phyloP scores from a whole-genome alignment of 805 yeast species.

The Candida patagonica region DNA sequence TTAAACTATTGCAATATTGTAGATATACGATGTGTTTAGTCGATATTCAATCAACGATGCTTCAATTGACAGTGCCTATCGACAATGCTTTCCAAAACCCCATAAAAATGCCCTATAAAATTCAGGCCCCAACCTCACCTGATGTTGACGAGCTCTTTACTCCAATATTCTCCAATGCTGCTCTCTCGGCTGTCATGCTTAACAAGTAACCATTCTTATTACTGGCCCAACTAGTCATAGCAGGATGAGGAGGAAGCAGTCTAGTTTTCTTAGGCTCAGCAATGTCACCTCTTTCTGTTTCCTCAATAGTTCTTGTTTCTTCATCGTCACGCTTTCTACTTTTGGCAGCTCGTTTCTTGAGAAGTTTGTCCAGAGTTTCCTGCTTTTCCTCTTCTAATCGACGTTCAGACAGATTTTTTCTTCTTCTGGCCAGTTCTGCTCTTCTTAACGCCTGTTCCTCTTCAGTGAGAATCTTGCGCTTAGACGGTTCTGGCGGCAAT shows the following conservation, averaged over 20 bases:
- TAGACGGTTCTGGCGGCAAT: slow-evolving; percentile 23
- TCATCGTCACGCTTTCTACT: slow-evolving; percentile 15
- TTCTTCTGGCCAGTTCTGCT: slow-evolving; percentile 79
- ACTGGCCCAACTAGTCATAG: slow-evolving; percentile 23
- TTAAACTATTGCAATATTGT: no score
- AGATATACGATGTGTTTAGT: no score
- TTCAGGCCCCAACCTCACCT: no score
- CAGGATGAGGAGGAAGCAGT: slow-evolving; percentile 24
- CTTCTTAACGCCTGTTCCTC: slow-evolving; percentile 76
- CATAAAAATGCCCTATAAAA: no score
- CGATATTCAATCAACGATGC: no score
- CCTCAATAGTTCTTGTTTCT: slow-evolving; percentile 13
- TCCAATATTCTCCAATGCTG: background rate
- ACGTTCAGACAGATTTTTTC: slow-evolving; percentile 76
- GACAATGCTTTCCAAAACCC: no score
- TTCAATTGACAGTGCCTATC: no score
- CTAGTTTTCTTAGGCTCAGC: slow-evolving; percentile 13
- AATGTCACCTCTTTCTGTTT: slow-evolving; percentile 8
- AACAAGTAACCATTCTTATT: slow-evolving; percentile 12
- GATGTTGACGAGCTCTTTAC: no score
- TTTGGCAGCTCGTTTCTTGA: slow-evolving; percentile 69
- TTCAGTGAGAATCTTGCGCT: slow-evolving; percentile 56
- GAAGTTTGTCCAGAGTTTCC: slow-evolving; percentile 78
- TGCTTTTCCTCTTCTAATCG: slow-evolving; percentile 85
- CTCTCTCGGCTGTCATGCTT: slow-evolving; percentile 19